Conservation (phyloP, 225 moss, liverwort and hornwort species). For the Pseudisothecium myosuroides region DNA sequence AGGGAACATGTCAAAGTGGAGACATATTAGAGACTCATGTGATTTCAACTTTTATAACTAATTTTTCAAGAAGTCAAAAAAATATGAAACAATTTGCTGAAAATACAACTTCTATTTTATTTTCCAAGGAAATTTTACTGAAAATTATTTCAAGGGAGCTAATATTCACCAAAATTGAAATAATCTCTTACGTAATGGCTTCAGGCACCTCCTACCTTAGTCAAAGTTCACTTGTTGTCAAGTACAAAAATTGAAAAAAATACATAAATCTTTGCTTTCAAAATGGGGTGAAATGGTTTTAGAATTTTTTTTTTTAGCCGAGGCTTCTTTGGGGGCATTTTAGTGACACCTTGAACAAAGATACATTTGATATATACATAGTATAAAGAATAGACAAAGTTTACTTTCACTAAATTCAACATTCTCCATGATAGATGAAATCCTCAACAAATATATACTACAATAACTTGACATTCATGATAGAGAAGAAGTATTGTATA, state of each 20-base stretch:
- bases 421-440: not conserved
- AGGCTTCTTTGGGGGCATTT: not conserved
- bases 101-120: not conserved
- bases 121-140: not conserved
- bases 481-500: not conserved
- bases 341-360: not conserved
- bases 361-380: too few relatives aligned
- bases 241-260: not conserved
- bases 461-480: not conserved
- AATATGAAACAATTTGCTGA: not conserved
- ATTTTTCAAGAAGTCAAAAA: not conserved
- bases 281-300: fast-evolving
- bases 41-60: not conserved
- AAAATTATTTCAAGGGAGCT: not conserved
- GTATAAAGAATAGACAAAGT: not conserved
- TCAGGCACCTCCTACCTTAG: not conserved
- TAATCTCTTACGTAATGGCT: not conserved
- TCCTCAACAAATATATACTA: fast-evolving
- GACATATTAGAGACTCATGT: not conserved
- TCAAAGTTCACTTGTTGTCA: not conserved
- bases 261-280: not conserved
- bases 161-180: not conserved
- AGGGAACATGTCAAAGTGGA: not conserved
- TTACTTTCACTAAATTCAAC: not conserved
- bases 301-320: fast-evolving